phyloP scores from a whole-genome alignment of 768 basidiomycete species.

The Trametes maxima region DNA sequence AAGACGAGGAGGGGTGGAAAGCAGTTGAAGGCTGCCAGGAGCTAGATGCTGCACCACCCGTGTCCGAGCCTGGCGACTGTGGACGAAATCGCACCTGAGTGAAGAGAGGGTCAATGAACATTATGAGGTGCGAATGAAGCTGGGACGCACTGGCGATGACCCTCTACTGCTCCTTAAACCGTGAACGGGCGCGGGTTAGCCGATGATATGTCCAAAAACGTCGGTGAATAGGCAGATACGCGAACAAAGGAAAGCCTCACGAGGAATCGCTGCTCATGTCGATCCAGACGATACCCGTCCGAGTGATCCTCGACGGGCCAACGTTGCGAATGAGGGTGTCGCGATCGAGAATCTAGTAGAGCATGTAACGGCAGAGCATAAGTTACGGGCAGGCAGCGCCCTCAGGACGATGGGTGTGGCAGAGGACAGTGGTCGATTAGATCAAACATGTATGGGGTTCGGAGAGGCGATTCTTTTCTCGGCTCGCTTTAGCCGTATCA shows the following conservation, averaged over 20 bases:
- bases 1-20: constrained; percentile 9
- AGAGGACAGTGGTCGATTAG: not conserved
- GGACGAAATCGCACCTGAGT: constrained; percentile 7
- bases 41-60: not conserved
- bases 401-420: not conserved
- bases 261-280: constrained; percentile 21
- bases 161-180: constrained; percentile 12
- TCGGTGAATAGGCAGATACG: not conserved
- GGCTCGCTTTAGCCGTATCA: constrained; percentile 12
- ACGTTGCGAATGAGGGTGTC: too few species aligned
- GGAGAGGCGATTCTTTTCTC: not conserved
- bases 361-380: constrained; percentile 4
- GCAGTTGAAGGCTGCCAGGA: constrained; percentile 7
- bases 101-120: constrained; percentile 4
- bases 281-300: not conserved
- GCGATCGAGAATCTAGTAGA: not conserved
- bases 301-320: not conserved
- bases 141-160: constrained; percentile 9
- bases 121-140: not conserved
- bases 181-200: not conserved
- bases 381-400: constrained; percentile 1
- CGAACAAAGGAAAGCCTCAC: constrained; percentile 16
- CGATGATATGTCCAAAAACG: not conserved
- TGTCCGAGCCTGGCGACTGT: constrained; percentile 18
- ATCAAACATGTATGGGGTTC: not conserved